Evolutionary conservation across 148 eudicot genomes (phyloP), one percentile per base, ranked within the genome.

Genomic region (Polygonum aviculare): DNA sequence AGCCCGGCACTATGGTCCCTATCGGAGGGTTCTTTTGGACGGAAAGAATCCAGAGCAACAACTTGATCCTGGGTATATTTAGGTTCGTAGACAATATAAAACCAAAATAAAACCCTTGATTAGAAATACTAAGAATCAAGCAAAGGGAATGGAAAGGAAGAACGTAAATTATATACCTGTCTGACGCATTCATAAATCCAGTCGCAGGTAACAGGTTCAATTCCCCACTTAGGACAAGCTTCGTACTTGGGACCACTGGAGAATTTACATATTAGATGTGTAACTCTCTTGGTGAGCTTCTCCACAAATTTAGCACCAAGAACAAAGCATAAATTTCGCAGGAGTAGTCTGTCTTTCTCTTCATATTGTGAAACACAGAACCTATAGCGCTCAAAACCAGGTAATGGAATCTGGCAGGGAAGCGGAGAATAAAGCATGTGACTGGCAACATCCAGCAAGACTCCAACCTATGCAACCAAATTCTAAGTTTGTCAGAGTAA

Each of bases 341-440:
- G 75, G 75, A 95, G 92, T 76, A 77, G 51, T 80, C 87, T 83
- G n/a, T 95, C 97, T 82, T 88, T 95, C 48, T 87, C 88, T 76
- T 82, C 82, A 83, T 95, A 95, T 73, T 90, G 98, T 33, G 98
- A 95, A 73, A 87, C 88, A 84, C 96, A 92, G 75, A 95, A 80
- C 38, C 87, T 86, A 67, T 84, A 80, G 15, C 76, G 78, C 86
- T 83, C 80, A 77, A 90, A 90, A 69, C 92, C 96, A 69, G 92
- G 92, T 49, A 95, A 85, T 74, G 98, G 98, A 83, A 90, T 81
- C 77, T 69, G 89, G 87, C 98, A 95, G 49, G 93, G 87, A 75
- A 95, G 96, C 76, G 98, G 97, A 80, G 96, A 92, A 86, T 85
- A 95, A 73, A 95, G 91, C 75, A 95, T 84, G 86, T 95, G 97